Evolutionary conservation across 192 early-diverging fungal genomes (phyloP).

Genomic region (Mortierella antarctica): DNA sequence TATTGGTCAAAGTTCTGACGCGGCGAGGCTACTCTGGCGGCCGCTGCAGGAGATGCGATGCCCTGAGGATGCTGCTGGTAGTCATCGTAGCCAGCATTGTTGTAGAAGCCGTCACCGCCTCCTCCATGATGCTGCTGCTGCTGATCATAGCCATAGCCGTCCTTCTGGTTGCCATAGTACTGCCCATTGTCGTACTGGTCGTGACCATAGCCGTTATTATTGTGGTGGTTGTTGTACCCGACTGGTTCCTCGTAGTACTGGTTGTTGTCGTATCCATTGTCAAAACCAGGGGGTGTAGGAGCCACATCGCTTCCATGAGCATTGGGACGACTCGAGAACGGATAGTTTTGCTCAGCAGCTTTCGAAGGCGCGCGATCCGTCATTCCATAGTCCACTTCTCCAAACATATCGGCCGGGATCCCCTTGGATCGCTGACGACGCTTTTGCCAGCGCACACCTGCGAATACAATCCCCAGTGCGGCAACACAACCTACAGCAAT

Average conservation of each 20-base stretch:
- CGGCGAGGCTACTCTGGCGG: conserved; percentile 15
- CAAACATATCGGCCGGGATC: conserved; percentile 45
- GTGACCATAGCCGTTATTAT: conserved; percentile 30
- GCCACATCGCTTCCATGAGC: conserved; percentile 42
- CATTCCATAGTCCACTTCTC: conserved; percentile 50
- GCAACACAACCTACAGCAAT: conserved; percentile 46
- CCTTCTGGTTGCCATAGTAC: conserved; percentile 17
- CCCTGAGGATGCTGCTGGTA: conserved; percentile 14
- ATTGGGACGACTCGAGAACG: conserved; percentile 38
- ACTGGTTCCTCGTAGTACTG: conserved; percentile 40
- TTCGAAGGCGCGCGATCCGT: conserved; percentile 28
- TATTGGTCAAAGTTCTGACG: conserved; percentile 32
- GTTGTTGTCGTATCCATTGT: conserved; percentile 20
- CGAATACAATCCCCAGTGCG: conserved; percentile 25
- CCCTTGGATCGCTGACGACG: conserved; percentile 31
- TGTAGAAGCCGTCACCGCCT: conserved; percentile 22
- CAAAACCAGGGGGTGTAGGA: conserved; percentile 5
- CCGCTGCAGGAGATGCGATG: conserved; percentile 9
- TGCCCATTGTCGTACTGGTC: conserved; percentile 27
- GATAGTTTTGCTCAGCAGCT: conserved; percentile 22
- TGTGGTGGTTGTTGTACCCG: conserved; percentile 22
- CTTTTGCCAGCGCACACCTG: conserved; percentile 35
- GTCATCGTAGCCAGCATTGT: conserved; percentile 39
- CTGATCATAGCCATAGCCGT: conserved; percentile 18
- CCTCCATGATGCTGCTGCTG: conserved; percentile 1